Evolutionary conservation across 2,329 filamentous ascomycete genomes (phyloP).

Genomic region (Penicillium sp.): DNA sequence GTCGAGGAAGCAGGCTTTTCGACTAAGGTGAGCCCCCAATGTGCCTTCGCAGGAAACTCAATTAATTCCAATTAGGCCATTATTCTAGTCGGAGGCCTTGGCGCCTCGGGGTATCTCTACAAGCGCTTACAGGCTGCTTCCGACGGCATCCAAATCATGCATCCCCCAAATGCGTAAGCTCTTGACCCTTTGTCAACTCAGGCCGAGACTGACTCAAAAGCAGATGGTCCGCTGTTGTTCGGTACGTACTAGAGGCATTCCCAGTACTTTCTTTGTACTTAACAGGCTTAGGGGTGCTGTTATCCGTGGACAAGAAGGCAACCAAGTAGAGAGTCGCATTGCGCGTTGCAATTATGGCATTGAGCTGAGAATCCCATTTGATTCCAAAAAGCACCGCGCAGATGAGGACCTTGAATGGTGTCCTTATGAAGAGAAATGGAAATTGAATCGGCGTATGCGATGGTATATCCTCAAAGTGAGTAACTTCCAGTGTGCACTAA

Average conservation of each 20-base stretch:
- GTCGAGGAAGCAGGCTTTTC: not conserved
- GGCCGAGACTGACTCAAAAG: rapidly evolving
- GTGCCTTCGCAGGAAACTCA: not conserved
- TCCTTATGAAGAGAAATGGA: constrained; percentile 7
- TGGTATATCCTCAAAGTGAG: constrained; percentile 27
- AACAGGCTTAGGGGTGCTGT: constrained; percentile 21
- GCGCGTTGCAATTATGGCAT: constrained; percentile 21
- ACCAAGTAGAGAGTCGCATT: constrained; percentile 20
- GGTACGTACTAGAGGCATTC: constrained; percentile 8
- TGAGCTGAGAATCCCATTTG: rapidly evolving
- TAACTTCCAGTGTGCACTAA: too few species aligned
- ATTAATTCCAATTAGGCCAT: constrained; percentile 21
- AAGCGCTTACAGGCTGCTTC: constrained; percentile 23
- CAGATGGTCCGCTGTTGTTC: constrained; percentile 28
- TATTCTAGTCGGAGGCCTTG: constrained; percentile 40
- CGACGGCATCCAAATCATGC: constrained; percentile 29
- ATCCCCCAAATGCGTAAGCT: constrained; percentile 28
- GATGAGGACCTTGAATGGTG: constrained; percentile 1
- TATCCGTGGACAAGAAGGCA: constrained; percentile 20
- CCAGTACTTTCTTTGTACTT: not conserved
- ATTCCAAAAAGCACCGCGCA: not conserved
- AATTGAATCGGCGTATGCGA: not conserved
- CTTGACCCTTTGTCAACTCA: not conserved
- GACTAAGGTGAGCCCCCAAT: constrained; percentile 4
- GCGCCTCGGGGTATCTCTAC: constrained; percentile 36